Base-by-base conservation (phyloP, 192 early-diverging fungal species). In the Coemansia nantahalensis region DNA sequence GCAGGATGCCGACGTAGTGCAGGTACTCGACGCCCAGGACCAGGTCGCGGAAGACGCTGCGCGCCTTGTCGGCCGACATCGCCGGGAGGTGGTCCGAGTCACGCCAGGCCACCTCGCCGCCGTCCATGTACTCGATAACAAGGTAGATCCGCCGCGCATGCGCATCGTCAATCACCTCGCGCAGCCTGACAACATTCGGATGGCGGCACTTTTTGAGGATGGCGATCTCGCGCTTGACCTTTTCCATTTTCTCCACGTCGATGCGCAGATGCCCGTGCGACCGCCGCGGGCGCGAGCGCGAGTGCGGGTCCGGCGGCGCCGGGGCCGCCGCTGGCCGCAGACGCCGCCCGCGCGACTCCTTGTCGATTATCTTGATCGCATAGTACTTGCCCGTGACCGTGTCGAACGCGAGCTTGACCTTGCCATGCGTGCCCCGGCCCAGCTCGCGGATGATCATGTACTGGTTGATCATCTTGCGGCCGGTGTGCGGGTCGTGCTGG, bases 81-180 rank as follows among this genome's bases (percentile, higher is more conserved):
- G 83, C 60, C 6, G 95, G 94, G 38, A 73, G 54, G 24, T 80
- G 75, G 15, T 80, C 62, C 0, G 39, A 59, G 40, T 88, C 80
- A 56, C 91, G 85, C 95, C 95, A 98, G 22, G 70, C 67, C 43
- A 98, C 88, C 61, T 96, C 95, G 36, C 95, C 91, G 22, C 92
- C 90, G 24, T 87, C 86, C 79, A 96, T 86, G 53, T 88, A 95
- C 64, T 96, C 95, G 31, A 98, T 74, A 2, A 95, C 82, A 61
- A 98, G 69, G 73, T 96, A 98, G 34, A 98, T 94, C 50, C 95
- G 95, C 16, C 89, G 82, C 30, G 85, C 84, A 26, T 71, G 78
- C 2, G 92, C 93, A 65, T 95, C 92, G 74, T 98, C 95, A 50
- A 98, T 96, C 35, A 98, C 93, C 65, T 96, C 95, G 38, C 80